phyloP scores from a whole-genome alignment of 257 asterid species.

The Petunia secreta region DNA sequence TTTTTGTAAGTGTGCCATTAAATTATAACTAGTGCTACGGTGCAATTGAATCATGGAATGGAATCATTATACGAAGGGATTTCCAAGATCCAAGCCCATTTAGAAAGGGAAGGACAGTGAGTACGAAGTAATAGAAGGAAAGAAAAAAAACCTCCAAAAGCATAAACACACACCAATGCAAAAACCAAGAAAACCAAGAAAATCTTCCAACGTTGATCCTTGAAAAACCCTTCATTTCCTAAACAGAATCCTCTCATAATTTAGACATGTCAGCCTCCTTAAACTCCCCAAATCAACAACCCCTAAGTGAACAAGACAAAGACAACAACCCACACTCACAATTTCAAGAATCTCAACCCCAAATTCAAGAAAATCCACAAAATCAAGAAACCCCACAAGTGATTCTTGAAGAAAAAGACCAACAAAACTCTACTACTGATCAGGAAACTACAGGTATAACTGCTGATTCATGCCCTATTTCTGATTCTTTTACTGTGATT shows the following conservation, averaged over 20 bases:
- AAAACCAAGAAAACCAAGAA: background rate
- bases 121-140: background rate
- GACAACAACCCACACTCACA: background rate
- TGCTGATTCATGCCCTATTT: constrained; percentile 17
- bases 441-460: background rate
- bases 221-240: background rate
- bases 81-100: background rate
- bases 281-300: background rate
- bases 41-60: no score
- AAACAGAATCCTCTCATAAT: no score
- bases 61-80: background rate
- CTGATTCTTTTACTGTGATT: constrained; percentile 10
- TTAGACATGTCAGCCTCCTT: background rate
- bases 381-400: constrained; percentile 25
- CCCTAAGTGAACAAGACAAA: background rate
- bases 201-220: background rate
- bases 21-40: no score
- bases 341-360: constrained; percentile 22
- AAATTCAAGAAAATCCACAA: constrained; percentile 31
- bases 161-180: background rate
- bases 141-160: background rate
- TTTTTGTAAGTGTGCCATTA: no score
- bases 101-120: background rate
- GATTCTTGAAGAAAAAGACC: constrained; percentile 25
- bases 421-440: constrained; percentile 34